Evolutionary conservation across 192 early-diverging fungal genomes (phyloP).

Genomic region (Linnemannia zychae): DNA sequence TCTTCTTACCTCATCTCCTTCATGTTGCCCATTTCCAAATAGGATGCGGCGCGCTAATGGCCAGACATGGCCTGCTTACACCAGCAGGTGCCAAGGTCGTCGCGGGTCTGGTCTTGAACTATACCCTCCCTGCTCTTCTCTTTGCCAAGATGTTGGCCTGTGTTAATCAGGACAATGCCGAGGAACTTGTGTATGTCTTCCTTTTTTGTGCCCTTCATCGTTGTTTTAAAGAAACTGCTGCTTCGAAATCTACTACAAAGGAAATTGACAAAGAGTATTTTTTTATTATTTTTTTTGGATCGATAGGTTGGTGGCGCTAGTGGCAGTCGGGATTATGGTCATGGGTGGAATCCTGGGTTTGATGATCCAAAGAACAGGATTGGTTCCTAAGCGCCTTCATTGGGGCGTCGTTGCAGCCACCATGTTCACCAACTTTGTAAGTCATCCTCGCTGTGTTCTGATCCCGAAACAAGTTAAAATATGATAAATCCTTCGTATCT

Average conservation of each 20-base stretch:
- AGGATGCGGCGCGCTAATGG: slow-evolving; percentile 56
- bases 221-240: no score
- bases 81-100: slow-evolving; percentile 48
- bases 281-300: background rate
- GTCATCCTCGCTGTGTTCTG: background rate
- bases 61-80: slow-evolving; percentile 44
- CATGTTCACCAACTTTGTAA: slow-evolving; percentile 56
- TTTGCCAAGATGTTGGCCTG: slow-evolving; percentile 51
- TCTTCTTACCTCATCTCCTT: background rate
- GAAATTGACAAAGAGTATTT: background rate
- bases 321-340: slow-evolving; percentile 19
- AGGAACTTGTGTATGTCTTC: slow-evolving; percentile 36
- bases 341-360: slow-evolving; percentile 32
- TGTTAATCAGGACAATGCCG: slow-evolving; percentile 25
- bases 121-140: slow-evolving; percentile 45
- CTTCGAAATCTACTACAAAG: background rate
- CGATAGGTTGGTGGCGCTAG: slow-evolving; percentile 23
- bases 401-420: slow-evolving; percentile 47
- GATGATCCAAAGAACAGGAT: slow-evolving; percentile 28
- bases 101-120: slow-evolving; percentile 46
- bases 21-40: background rate
- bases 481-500: no score
- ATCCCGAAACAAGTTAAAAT: no score
- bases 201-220: background rate
- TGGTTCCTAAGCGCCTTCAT: slow-evolving; percentile 41